A percentile compares a stretch with the other conserved stretches of the same genome.
phyloP scores from a whole-genome alignment of 441 rosid genomes.

The Aleurites moluccanus region DNA sequence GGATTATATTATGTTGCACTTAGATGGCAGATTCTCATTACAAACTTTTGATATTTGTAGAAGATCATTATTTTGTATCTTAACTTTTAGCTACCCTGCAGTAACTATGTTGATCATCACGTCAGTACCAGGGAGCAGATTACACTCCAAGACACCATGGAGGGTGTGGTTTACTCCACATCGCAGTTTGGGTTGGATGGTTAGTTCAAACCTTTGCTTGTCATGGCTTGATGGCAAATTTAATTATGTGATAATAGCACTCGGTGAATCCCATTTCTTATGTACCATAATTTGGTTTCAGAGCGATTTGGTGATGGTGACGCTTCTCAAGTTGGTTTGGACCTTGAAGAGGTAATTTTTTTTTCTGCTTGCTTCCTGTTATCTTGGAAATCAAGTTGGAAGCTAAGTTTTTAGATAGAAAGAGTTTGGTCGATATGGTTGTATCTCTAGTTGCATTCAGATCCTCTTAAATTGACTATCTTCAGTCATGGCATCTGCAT shows the following conservation, averaged over 20 bases:
- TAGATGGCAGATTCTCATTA: not conserved
- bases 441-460: conserved; percentile 3
- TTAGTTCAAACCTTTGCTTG: conserved; percentile 38
- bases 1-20: not conserved
- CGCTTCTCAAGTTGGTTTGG: conserved; percentile 85
- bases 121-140: conserved; percentile 96
- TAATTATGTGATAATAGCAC: conserved; percentile 12
- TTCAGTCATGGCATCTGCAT: not conserved
- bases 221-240: conserved; percentile 15
- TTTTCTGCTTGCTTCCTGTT: conserved; percentile 9
- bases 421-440: not conserved
- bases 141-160: conserved; percentile 99
- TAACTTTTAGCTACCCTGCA: conserved; percentile 41
- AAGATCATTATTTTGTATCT: conserved; percentile 10
- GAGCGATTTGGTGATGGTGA: conserved; percentile 99
- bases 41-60: not conserved
- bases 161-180: conserved; percentile 87
- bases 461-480: not conserved
- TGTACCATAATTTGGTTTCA: conserved; percentile 39
- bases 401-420: not conserved
- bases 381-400: not conserved
- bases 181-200: conserved; percentile 99
- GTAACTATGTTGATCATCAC: conserved; percentile 96
- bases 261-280: conserved; percentile 20
- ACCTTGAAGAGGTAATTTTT: conserved; percentile 89